A percentile compares a stretch with the other conserved stretches of the same genome.
These are phyloP conservation scores for Annona squamosa DNA, from an alignment of 164 flowering plant species.

Conservation along the genomic window DNA sequence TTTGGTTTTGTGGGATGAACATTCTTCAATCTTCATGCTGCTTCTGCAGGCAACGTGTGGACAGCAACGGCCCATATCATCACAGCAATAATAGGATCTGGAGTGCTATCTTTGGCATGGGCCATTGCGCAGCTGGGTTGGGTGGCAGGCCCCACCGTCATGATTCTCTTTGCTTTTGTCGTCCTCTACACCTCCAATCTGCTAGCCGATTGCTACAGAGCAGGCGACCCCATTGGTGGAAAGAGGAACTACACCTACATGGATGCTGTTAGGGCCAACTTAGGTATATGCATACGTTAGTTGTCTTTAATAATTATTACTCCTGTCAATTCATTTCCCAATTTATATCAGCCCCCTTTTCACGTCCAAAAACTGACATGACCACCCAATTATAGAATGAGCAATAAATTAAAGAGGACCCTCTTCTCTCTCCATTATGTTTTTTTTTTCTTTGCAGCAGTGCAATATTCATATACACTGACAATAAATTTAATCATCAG, in stretches of 20 bases:
- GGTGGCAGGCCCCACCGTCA: constrained; percentile 47
- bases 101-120: constrained; percentile 62
- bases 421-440: background rate
- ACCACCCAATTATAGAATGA: too few relatives aligned
- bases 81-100: constrained; percentile 62
- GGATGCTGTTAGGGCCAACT: constrained; percentile 52
- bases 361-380: too few relatives aligned
- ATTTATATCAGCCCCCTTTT: background rate
- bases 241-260: constrained; percentile 55
- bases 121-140: constrained; percentile 61
- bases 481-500: too few relatives aligned
- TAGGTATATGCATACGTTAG: constrained; percentile 24
- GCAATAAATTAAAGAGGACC: background rate
- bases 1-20: too few relatives aligned
- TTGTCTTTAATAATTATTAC: too few relatives aligned
- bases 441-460: background rate
- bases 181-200: constrained; percentile 47
- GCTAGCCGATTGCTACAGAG: constrained; percentile 44
- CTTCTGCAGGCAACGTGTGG: constrained; percentile 40
- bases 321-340: background rate
- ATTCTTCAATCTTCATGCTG: background rate
- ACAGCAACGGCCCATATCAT: constrained; percentile 49
- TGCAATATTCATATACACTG: too few relatives aligned
- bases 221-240: constrained; percentile 43
- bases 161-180: constrained; percentile 43